Evolutionary conservation across 257 asterid species (phyloP).

Genomic region (Plantago major): DNA sequence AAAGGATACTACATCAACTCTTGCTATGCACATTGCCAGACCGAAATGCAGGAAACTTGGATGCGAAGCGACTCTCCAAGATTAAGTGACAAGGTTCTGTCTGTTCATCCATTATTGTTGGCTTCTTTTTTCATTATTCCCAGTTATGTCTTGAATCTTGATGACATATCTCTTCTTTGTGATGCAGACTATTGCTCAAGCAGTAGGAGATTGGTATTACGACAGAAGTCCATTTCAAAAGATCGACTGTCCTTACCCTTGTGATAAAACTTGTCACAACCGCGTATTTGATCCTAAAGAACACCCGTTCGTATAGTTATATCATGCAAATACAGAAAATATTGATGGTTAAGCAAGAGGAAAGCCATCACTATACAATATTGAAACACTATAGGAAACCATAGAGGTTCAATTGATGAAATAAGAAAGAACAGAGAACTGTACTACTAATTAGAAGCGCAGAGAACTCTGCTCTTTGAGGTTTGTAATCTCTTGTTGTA

Average conservation of each 20-base stretch:
- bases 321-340: neutral
- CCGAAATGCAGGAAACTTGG: conserved; percentile 89
- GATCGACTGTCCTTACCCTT: conserved; percentile 85
- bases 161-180: neutral
- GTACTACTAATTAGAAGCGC: neutral
- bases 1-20: conserved; percentile 78
- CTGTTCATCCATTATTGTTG: neutral
- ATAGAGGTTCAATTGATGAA: neutral
- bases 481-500: neutral
- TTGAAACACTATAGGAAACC: neutral
- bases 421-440: neutral
- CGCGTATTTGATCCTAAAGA: conserved; percentile 49
- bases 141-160: neutral
- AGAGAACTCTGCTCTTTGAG: neutral
- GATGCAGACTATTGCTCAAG: conserved; percentile 71
- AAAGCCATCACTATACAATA: neutral
- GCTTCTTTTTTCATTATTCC: neutral
- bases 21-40: conserved; percentile 93
- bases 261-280: conserved; percentile 83
- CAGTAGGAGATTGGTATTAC: conserved; percentile 82
- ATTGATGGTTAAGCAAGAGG: neutral
- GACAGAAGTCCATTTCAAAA: conserved; percentile 64
- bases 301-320: neutral
- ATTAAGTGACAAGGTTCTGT: conserved; percentile 45
- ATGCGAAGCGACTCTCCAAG: conserved; percentile 55